phyloP scores from a whole-genome alignment of 805 yeast species.

The Helenozyma rhizophorensis region DNA sequence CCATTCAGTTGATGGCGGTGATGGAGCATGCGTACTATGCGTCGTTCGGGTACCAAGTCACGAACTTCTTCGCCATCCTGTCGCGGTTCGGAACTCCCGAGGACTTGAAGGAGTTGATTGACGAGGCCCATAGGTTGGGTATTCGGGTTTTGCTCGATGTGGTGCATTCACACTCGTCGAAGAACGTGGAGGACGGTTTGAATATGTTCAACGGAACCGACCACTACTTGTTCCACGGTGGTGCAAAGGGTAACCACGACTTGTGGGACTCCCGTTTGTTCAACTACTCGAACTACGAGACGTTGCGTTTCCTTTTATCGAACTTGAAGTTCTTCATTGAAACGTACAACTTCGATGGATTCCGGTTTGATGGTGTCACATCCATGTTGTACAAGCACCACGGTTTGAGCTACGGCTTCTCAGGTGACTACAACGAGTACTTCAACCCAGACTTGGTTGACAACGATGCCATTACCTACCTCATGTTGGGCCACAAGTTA shows the following conservation, averaged over 20 bases:
- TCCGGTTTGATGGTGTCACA: conserved; percentile 95
- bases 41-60: conserved; percentile 95
- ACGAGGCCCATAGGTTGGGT: conserved; percentile 86
- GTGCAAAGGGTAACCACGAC: conserved; percentile 83
- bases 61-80: conserved; percentile 84
- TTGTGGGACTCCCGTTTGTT: conserved; percentile 96
- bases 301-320: conserved; percentile 76
- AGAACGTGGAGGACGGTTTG: conserved; percentile 89
- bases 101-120: conserved; percentile 84
- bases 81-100: conserved; percentile 96
- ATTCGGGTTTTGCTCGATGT: conserved; percentile 83
- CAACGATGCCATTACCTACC: conserved; percentile 77
- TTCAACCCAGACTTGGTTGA: conserved; percentile 77
- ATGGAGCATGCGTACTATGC: conserved; percentile 99
- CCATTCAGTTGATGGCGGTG: conserved; percentile 93
- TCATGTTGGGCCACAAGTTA: conserved; percentile 87
- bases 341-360: conserved; percentile 86
- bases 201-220: conserved; percentile 94
- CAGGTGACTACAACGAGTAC: conserved; percentile 92
- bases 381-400: conserved; percentile 89
- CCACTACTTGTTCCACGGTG: conserved; percentile 89
- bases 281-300: conserved; percentile 89
- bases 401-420: conserved; percentile 85
- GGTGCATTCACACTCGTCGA: conserved; percentile 95
- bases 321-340: conserved; percentile 82